Conservation (phyloP, 2,329 filamentous ascomycete species). For the Ophiostoma montium region DNA sequence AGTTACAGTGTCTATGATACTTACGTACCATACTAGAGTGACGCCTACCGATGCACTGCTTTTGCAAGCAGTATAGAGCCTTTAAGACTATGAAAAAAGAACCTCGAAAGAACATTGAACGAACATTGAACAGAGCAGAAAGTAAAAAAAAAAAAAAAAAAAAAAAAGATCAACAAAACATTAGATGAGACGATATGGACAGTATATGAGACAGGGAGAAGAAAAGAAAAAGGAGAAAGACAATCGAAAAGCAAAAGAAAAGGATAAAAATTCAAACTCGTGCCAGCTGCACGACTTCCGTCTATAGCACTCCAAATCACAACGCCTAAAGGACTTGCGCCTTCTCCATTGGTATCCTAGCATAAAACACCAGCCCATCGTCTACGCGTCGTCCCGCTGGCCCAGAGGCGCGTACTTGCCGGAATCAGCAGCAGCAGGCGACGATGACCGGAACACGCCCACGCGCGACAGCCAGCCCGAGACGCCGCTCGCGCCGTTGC, state of each 20-base stretch:
- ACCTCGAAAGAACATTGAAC: not conserved
- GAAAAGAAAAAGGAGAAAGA: not conserved
- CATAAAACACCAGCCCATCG: not conserved
- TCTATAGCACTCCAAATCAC: constrained; percentile 2
- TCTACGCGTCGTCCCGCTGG: constrained; percentile 24
- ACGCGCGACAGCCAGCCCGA: constrained; percentile 35
- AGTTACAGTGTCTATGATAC: too few species aligned
- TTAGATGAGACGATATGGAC: not conserved
- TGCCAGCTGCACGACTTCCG: not conserved
- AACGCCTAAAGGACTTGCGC: not conserved
- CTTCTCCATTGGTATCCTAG: not conserved
- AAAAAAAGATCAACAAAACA: not conserved
- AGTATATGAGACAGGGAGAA: not conserved
- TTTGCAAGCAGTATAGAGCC: too few species aligned
- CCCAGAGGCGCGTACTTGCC: constrained; percentile 27
- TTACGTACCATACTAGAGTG: too few species aligned
- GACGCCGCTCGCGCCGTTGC: constrained; percentile 24
- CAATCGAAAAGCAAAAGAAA: not conserved
- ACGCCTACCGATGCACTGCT: too few species aligned
- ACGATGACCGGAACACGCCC: constrained; percentile 23
- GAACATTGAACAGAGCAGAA: not conserved
- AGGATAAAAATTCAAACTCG: not conserved
- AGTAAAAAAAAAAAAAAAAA: not conserved
- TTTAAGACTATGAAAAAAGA: too few species aligned
- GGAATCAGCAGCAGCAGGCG: constrained; percentile 20